Evolutionary conservation across 2,329 filamentous ascomycete species (phyloP), one percentile per base, ranked within the genome.

Genomic region (Zymoseptoria pseudotritici): DNA sequence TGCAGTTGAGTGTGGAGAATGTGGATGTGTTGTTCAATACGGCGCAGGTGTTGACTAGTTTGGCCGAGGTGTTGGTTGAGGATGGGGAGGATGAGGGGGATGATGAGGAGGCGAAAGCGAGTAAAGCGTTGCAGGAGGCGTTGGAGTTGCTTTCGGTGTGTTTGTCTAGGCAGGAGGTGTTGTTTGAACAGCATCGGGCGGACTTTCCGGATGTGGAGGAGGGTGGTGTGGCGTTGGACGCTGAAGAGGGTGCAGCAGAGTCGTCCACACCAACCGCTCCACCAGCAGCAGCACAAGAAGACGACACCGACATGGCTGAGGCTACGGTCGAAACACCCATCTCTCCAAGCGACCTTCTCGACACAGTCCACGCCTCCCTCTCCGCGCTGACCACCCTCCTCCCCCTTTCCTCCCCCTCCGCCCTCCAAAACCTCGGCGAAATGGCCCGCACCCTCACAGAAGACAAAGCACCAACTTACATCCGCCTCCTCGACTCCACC

Each of bases 11-110:
- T 21, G 78, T 82, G 54, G 79, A 84, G 50, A 88, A 89, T 69
- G 77, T 85, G 1, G 86, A 91, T 72, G 79, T 84, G 4, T 75
- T 88, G 8, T 91, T 90, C 77, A 91, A 90, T 69, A 86, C 84
- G 5, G 85, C 83, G 1, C 87, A 90, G 72, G 84, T 89, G 3
- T 76, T 90, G 46, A 86, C 83, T 0, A 84, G 82, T 63, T 76
- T 90, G 46, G 86, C 84, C 1, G 87, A 90, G 74, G 76, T 76
- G 2, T 70, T 83, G 7, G 76, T 80, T 0, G 82, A 85, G 55
- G 77, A 79, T n/a, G 36, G 36, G 7, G 36, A 46, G 36, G 36
- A 46, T n/a, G 36, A 46, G 6, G 3, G 36, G 0, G 79, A 79
- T 50, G 78, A 80, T 5, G 70, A 72, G 1, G 69, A 73, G 21